Evolutionary conservation across 352 stramenopile genomes (phyloP), one percentile per base, ranked within the genome.

Genomic region (Phytophthora quininea): DNA sequence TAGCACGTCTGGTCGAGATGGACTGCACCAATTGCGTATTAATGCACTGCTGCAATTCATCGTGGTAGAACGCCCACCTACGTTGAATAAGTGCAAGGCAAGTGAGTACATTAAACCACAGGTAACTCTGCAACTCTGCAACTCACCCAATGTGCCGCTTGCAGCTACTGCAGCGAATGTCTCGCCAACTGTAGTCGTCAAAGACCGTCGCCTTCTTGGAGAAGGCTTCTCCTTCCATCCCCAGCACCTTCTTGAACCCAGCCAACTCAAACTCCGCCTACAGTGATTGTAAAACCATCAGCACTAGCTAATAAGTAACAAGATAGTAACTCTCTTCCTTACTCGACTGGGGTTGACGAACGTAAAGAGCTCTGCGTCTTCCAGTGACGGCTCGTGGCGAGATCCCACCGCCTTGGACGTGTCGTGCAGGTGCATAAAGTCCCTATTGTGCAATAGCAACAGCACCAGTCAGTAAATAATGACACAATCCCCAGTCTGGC

Each of bases 21-120:
- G 67, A 73, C n/a, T 90, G 79, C 49, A 87, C 71, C 49, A 89
- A 68, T 38, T 78, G 85, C 3, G 74, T 71, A 43, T 86, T 86
- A 51, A 93, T 81, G 58, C 88, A 95, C 27, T 87, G 68, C 58
- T 92, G 75, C 45, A 89, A 62, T 35, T 92, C 77, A 54, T 93
- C 77, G 48, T 95, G 88, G 64, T 92, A 89, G 70, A 95, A 95
- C 33, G 84, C 78, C 88, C 87, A 93, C 14, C 86, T 95, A 52
- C 27, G 53, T 24, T 43, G 8, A 40, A 24, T 24, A 24, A 24
- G 19, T 24, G 19, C 19, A 24, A 24, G 19, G 19, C 19, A 24
- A 24, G 19, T 24, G 19, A 24, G 19, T 24, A 24, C 19, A 24
- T 24, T 24, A 24, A 24, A 24, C 19, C 19, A 24, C 19, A 24